A percentile compares a stretch with the other conserved stretches of the same genome.
Conservation (phyloP, 140 eudicot genomes). For the Ambrosia hybrid region DNA sequence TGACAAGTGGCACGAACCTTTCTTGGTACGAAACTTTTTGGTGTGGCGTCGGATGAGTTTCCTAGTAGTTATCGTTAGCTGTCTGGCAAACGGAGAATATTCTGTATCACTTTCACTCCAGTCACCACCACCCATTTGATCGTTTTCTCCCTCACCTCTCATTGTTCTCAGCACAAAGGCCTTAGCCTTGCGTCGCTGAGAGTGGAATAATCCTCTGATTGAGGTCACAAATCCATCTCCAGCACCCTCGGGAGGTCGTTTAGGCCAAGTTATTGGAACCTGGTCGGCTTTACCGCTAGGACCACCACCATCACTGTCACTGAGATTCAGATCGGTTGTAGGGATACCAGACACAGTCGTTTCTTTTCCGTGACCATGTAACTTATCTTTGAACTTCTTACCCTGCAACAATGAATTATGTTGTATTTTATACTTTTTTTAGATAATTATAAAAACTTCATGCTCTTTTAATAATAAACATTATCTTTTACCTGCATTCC, state of each 20-base stretch:
- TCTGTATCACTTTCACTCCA: conserved; percentile 95
- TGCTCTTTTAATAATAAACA: not conserved
- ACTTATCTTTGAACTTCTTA: conserved; percentile 83
- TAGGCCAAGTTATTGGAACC: conserved; percentile 63
- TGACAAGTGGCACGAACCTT: conserved; percentile 52
- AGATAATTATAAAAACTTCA: not conserved
- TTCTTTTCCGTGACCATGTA: conserved; percentile 55
- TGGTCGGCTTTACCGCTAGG: conserved; percentile 60
- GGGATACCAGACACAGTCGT: conserved; percentile 51
- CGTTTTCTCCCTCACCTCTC: conserved; percentile 93
- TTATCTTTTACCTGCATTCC: conserved; percentile 87
- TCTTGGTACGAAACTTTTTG: conserved; percentile 82
- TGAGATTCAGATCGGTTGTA: conserved; percentile 70
- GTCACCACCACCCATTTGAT: conserved; percentile 54
- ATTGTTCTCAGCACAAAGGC: conserved; percentile 92
- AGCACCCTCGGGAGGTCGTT: conserved; percentile 84
- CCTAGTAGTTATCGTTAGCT: conserved; percentile 77
- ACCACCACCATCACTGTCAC: conserved; percentile 93
- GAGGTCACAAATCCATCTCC: conserved; percentile 98
- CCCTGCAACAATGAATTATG: conserved; percentile 44
- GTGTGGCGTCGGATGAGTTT: conserved; percentile 78
- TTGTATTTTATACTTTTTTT: conserved; percentile 1
- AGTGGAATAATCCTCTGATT: conserved; percentile 77
- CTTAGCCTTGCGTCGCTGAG: conserved; percentile 90
- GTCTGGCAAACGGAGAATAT: conserved; percentile 89